phyloP scores from a whole-genome alignment of 2,329 filamentous ascomycete genomes.

The Dactylella cylindrospora region DNA sequence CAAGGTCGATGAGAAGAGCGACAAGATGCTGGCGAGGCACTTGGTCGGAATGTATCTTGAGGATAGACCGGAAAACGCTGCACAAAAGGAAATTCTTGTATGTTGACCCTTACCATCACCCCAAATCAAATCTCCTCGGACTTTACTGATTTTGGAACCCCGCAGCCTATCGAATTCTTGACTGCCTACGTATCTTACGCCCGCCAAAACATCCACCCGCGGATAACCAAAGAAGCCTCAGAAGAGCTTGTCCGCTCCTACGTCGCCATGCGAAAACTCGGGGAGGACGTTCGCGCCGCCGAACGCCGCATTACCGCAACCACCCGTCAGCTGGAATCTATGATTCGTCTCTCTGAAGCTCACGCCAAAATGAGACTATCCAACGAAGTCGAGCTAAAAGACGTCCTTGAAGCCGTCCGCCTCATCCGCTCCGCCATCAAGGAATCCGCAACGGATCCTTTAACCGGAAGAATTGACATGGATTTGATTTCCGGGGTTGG shows the following conservation, averaged over 20 bases:
- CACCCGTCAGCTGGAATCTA: conserved; percentile 92
- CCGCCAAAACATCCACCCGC: conserved; percentile 78
- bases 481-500: conserved; percentile 81
- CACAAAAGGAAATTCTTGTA: conserved; percentile 75
- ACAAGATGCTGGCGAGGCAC: conserved; percentile 86
- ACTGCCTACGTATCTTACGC: conserved; percentile 98
- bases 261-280: conserved; percentile 91
- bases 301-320: conserved; percentile 98
- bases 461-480: conserved; percentile 95
- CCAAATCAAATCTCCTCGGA: conserved; percentile 48
- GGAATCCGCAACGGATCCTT: conserved; percentile 90
- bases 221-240: conserved; percentile 76
- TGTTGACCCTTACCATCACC: conserved; percentile 51
- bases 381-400: conserved; percentile 70
- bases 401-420: conserved; percentile 87
- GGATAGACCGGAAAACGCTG: conserved; percentile 83
- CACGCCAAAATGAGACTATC: conserved; percentile 97
- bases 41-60: conserved; percentile 95
- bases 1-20: conserved; percentile 83
- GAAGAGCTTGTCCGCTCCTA: conserved; percentile 82
- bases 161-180: conserved; percentile 84
- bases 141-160: conserved; percentile 5
- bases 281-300: conserved; percentile 78
- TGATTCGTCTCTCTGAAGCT: conserved; percentile 95
- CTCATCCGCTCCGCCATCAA: conserved; percentile 93